Evolutionary conservation across 73 alveolate genomes (phyloP).

Genomic region (Durusdinium trenchii): DNA sequence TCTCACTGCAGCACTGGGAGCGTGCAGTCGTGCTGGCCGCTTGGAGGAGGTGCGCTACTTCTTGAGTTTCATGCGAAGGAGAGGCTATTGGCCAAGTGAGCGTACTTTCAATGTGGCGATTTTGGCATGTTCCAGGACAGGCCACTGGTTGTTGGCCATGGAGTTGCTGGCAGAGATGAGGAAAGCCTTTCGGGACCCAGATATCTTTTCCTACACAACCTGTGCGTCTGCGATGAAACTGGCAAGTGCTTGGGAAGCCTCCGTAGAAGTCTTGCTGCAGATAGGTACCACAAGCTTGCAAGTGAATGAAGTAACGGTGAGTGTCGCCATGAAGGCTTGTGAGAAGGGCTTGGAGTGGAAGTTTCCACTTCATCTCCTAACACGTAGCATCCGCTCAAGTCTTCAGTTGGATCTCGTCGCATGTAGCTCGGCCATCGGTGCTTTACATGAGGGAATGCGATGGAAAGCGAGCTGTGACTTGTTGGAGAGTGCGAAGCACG

Average conservation of each 20-base stretch:
- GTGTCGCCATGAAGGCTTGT: conserved; percentile 45
- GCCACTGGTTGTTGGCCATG: conserved; percentile 38
- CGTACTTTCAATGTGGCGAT: conserved; percentile 65
- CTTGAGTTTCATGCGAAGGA: conserved; percentile 53
- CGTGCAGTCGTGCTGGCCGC: conserved; percentile 26
- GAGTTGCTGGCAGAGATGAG: conserved; percentile 72
- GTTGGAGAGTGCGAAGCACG: conserved; percentile 7
- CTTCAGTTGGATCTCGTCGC: conserved; percentile 28
- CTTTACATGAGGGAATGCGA: conserved; percentile 93
- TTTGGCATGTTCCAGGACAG: conserved; percentile 39
- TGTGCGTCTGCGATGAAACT: conserved; percentile 39
- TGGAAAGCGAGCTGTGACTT: conserved; percentile 90
- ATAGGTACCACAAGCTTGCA: not conserved
- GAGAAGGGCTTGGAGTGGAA: conserved; percentile 93
- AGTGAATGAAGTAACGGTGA: conserved; percentile 16
- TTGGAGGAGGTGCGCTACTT: conserved; percentile 24
- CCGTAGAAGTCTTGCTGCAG: not conserved
- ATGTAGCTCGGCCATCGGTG: conserved; percentile 67
- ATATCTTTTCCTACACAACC: conserved; percentile 62
- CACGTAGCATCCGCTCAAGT: not conserved
- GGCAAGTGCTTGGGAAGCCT: conserved; percentile 42
- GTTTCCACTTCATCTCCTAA: conserved; percentile 63
- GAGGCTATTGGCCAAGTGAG: conserved; percentile 75
- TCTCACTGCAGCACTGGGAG: conserved; percentile 22
- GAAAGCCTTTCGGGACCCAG: conserved; percentile 63